phyloP scores from a whole-genome alignment of 148 eudicot genomes.

The Camellia japonica region DNA sequence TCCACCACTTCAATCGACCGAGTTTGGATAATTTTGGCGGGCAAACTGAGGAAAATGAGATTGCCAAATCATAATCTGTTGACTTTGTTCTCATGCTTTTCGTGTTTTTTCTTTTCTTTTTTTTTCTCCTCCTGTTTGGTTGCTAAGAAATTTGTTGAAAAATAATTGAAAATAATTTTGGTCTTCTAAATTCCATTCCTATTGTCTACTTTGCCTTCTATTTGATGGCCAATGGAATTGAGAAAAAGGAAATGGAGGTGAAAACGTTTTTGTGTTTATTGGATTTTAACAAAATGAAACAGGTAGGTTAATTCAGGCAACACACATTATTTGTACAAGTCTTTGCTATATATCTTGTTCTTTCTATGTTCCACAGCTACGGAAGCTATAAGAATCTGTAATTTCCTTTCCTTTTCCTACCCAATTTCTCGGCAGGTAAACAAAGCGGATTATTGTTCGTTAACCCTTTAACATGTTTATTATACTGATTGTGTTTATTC shows the following conservation, averaged over 20 bases:
- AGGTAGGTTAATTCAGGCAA: neutral
- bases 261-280: neutral
- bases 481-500: neutral
- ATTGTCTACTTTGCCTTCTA: neutral
- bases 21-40: constrained; percentile 3
- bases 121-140: neutral
- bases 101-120: neutral
- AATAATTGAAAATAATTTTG: neutral
- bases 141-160: neutral
- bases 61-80: neutral
- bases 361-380: neutral
- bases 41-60: neutral
- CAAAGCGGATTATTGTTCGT: neutral
- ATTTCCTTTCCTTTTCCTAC: neutral
- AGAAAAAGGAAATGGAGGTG: neutral
- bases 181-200: neutral
- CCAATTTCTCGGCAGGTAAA: neutral
- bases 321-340: neutral
- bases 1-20: no score
- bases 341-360: neutral
- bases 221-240: neutral
- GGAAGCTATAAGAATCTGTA: neutral
- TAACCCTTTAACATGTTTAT: neutral
- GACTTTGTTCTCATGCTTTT: neutral
- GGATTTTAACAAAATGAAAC: neutral